A percentile compares a stretch with the other conserved stretches of the same genome.
These are phyloP conservation scores for Blastobotrys persicus DNA, from an alignment of 1,139 yeast genomes.

Conservation along the genomic window DNA sequence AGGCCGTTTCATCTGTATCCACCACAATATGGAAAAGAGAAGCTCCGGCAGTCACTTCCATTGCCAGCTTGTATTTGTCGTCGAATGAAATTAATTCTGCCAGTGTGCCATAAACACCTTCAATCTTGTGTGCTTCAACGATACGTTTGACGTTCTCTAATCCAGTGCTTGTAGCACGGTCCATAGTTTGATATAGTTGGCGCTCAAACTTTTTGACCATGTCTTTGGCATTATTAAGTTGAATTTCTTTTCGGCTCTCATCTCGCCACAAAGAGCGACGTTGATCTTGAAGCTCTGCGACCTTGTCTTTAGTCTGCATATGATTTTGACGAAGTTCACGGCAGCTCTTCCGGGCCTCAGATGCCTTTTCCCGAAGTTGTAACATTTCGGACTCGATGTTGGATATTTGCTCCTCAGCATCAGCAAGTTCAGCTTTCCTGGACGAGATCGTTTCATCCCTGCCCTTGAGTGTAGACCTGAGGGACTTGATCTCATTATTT, in stretches of 20 bases:
- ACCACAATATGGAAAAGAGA: slow-evolving; percentile 87
- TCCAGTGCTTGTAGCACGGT: slow-evolving; percentile 63
- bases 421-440: slow-evolving; percentile 27
- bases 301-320: slow-evolving; percentile 20
- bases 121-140: slow-evolving; percentile 50
- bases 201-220: slow-evolving; percentile 56
- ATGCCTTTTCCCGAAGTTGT: slow-evolving; percentile 34
- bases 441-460: slow-evolving; percentile 23
- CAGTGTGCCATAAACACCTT: slow-evolving; percentile 75
- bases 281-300: slow-evolving; percentile 52
- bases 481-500: slow-evolving; percentile 44
- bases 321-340: slow-evolving; percentile 22
- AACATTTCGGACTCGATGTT: slow-evolving; percentile 24
- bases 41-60: slow-evolving; percentile 86
- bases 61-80: slow-evolving; percentile 80
- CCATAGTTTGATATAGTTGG: slow-evolving; percentile 55
- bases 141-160: slow-evolving; percentile 64
- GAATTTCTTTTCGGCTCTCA: slow-evolving; percentile 41
- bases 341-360: slow-evolving; percentile 35
- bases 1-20: slow-evolving; percentile 82
- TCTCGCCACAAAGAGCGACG: slow-evolving; percentile 79
- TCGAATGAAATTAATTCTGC: slow-evolving; percentile 80
- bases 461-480: slow-evolving; percentile 39
- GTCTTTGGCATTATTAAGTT: slow-evolving; percentile 13
- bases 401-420: slow-evolving; percentile 20